Evolutionary conservation across 2,329 filamentous ascomycete genomes (phyloP).

Genomic region (Fusarium keratoplasticum): DNA sequence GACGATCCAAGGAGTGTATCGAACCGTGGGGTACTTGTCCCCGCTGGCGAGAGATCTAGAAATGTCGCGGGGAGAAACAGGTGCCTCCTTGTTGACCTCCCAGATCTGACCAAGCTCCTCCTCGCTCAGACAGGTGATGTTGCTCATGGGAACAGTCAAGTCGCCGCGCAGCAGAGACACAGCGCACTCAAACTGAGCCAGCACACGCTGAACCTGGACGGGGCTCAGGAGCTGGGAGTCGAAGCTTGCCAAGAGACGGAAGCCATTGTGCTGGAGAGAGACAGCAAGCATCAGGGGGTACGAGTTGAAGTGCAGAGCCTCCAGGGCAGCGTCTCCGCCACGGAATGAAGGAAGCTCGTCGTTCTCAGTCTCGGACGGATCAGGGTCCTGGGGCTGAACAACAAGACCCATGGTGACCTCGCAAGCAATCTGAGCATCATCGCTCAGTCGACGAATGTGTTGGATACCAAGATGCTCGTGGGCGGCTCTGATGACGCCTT

Average conservation of each 20-base stretch:
- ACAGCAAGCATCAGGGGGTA: constrained; percentile 75
- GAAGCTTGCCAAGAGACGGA: constrained; percentile 71
- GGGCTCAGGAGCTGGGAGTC: constrained; percentile 67
- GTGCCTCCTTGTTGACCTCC: constrained; percentile 42
- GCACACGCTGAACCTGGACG: constrained; percentile 63
- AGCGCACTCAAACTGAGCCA: constrained; percentile 63
- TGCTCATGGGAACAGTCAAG: constrained; percentile 44
- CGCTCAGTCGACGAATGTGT: constrained; percentile 56
- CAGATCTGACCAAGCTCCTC: constrained; percentile 53
- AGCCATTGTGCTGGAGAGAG: constrained; percentile 63
- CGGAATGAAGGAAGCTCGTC: constrained; percentile 56
- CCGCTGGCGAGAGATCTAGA: constrained; percentile 31
- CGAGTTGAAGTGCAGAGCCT: constrained; percentile 67
- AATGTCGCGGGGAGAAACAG: constrained; percentile 23
- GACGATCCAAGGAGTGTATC: constrained; percentile 45
- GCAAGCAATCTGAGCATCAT: constrained; percentile 63
- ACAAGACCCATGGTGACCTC: constrained; percentile 66
- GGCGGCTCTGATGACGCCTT: constrained; percentile 39
- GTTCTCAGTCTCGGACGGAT: background rate
- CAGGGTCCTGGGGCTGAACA: constrained; percentile 57
- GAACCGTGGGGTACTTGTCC: constrained; percentile 35
- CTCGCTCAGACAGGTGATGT: constrained; percentile 50
- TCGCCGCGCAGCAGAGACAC: constrained; percentile 60
- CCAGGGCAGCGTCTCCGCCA: constrained; percentile 65
- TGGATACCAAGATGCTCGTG: constrained; percentile 50